These are phyloP conservation scores for Rhizophlyctis rosea DNA, from an alignment of 192 early-diverging fungal genomes.

Conservation along the genomic window DNA sequence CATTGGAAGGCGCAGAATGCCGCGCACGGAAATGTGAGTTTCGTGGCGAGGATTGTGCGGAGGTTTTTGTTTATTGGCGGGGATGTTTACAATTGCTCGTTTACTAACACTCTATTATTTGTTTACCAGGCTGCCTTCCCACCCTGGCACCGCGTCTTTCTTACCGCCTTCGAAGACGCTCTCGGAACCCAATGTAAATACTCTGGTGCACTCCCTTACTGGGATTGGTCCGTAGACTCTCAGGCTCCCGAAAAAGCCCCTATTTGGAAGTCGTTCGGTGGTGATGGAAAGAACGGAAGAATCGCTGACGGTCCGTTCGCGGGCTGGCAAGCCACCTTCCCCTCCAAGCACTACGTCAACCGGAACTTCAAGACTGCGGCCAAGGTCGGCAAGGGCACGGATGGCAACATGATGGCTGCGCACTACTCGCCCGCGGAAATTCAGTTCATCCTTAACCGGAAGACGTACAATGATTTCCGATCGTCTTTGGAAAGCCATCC, in stretches of 20 bases:
- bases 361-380: conserved; percentile 14
- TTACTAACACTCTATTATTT: background rate
- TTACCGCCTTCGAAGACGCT: conserved; percentile 21
- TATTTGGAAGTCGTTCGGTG: conserved; percentile 8
- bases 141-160: conserved; percentile 40
- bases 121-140: conserved; percentile 26
- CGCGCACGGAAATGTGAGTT: conserved; percentile 8
- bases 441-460: conserved; percentile 6
- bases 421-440: conserved; percentile 21
- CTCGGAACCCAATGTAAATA: conserved; percentile 15
- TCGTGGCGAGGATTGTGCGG: background rate
- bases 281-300: conserved; percentile 11
- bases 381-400: background rate
- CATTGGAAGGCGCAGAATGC: background rate
- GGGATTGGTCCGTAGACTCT: conserved; percentile 23
- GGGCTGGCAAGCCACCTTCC: conserved; percentile 1
- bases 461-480: conserved; percentile 21
- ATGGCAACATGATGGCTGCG: conserved; percentile 13
- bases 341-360: conserved; percentile 7
- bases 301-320: conserved; percentile 9
- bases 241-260: conserved; percentile 8
- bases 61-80: background rate
- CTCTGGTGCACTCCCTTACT: conserved; percentile 26
- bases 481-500: conserved; percentile 25
- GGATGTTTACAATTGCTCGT: too few species aligned